phyloP scores from a whole-genome alignment of 1,284 basidiomycete genomes.

The Mycosarcoma maydis region DNA sequence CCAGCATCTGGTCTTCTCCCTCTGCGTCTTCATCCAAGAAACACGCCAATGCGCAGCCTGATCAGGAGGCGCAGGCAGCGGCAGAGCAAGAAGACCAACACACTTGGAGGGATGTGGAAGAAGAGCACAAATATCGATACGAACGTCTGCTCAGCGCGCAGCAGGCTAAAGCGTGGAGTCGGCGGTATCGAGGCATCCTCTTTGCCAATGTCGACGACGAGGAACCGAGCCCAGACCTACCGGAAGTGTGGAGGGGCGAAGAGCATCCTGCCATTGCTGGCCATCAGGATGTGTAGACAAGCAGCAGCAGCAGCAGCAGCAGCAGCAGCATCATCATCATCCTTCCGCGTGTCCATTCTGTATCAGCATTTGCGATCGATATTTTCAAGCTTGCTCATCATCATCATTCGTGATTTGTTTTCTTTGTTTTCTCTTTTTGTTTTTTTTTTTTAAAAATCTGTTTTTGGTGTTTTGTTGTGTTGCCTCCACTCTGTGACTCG shows the following conservation, averaged over 20 bases:
- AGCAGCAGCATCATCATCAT: background rate
- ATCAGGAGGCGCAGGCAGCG: background rate
- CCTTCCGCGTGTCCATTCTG: background rate
- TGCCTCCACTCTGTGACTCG: too few species aligned
- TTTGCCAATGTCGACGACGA: constrained; percentile 50
- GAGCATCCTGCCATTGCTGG: constrained; percentile 48
- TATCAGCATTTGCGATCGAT: too few species aligned
- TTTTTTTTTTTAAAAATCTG: too few species aligned
- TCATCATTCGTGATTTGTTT: too few species aligned
- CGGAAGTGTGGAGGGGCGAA: constrained; percentile 42
- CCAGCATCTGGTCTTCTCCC: constrained; percentile 19
- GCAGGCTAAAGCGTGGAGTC: constrained; percentile 50
- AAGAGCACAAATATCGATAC: constrained; percentile 38
- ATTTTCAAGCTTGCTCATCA: too few species aligned
- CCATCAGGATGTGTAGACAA: constrained; percentile 6
- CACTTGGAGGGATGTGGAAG: constrained; percentile 17
- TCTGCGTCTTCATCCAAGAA: background rate
- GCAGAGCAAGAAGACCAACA: background rate
- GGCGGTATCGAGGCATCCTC: constrained; percentile 37
- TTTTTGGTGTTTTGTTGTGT: too few species aligned
- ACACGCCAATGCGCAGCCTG: background rate
- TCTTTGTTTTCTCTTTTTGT: too few species aligned
- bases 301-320: background rate
- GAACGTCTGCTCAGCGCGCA: constrained; percentile 42
- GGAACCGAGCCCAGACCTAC: constrained; percentile 35